Conservation (phyloP, 768 basidiomycete genomes). For the Suillus weaverae region DNA sequence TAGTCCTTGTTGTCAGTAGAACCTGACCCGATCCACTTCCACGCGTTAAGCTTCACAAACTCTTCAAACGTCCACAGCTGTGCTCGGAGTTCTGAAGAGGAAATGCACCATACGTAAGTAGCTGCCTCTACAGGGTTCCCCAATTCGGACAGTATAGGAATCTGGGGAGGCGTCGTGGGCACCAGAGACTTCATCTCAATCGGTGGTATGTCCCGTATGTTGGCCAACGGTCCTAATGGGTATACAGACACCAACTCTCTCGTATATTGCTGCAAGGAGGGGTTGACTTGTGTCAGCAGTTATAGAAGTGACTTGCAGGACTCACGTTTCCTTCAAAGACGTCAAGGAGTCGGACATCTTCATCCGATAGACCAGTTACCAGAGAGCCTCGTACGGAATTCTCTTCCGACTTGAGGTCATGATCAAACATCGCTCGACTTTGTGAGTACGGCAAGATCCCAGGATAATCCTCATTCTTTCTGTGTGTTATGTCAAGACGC, state of each 20-base stretch:
- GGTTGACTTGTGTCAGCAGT: not conserved
- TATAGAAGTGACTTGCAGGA: slow-evolving; percentile 7
- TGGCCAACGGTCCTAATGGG: slow-evolving; percentile 48
- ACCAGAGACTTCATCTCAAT: slow-evolving; percentile 36
- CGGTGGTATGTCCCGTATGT: slow-evolving; percentile 25
- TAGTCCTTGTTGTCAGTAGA: slow-evolving; percentile 41
- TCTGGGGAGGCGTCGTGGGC: slow-evolving; percentile 42
- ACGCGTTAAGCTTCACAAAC: slow-evolving; percentile 73
- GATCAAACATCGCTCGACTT: slow-evolving; percentile 47
- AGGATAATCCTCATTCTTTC: slow-evolving; percentile 75
- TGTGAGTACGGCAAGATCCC: slow-evolving; percentile 66
- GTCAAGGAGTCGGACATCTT: slow-evolving; percentile 72
- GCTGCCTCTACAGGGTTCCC: slow-evolving; percentile 46
- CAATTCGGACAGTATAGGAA: slow-evolving; percentile 39
- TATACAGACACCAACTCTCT: slow-evolving; percentile 54
- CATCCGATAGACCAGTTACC: slow-evolving; percentile 65
- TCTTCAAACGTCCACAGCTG: slow-evolving; percentile 81
- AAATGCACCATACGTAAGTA: slow-evolving; percentile 69
- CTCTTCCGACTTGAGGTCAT: slow-evolving; percentile 59
- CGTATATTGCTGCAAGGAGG: slow-evolving; percentile 63
- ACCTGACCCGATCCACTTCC: slow-evolving; percentile 68
- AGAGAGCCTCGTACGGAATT: slow-evolving; percentile 75
- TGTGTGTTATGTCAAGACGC: slow-evolving; percentile 6
- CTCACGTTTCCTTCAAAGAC: slow-evolving; percentile 79
- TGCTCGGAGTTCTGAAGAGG: slow-evolving; percentile 45